Evolutionary conservation across 1,284 basidiomycete genomes (phyloP), one percentile per base, ranked within the genome.

Genomic region (Fomitopsis pinicola): DNA sequence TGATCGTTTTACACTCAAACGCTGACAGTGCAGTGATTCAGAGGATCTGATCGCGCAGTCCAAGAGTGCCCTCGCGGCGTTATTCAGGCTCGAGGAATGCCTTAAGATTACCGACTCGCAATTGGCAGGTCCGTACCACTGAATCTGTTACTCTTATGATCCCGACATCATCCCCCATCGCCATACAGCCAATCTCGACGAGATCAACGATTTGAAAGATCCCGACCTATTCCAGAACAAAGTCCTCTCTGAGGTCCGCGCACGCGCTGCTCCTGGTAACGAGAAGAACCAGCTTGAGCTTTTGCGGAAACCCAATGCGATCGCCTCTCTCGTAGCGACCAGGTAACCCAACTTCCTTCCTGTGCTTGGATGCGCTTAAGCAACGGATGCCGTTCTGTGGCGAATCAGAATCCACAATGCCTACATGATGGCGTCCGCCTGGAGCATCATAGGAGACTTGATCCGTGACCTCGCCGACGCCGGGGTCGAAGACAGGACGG

Each of bases 381-480:
- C 35, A 38, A 38, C 35, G 8, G 17, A 40, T 38, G 35, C 36
- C 35, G 35, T 42, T 6, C 26, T 33, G 48, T 52, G 46, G 48
- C 28, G 28, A n/a, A 33, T 15, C 55, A 91, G 89, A 71, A 80
- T 92, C 58, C 90, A 92, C 72, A 92, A 92, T 70, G 73, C 84
- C 5, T 91, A 90, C 72, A 84, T 88, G 82, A 78, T 92, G 54
- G 87, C 89, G 26, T 85, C 89, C 12, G 87, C 83, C 3, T 92
- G 91, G 91, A 86, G 80, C 63, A 77, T 91, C 57, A 82, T 89
- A 17, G 74, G 80, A 17, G 79, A 86, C 59, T 78, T 76, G 36
- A 73, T 92, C 50, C 77, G 77, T 50, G 76, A 81, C 33, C 73
- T 92, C 53, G 75, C 80, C 22, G 73, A 79, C 15, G 75, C 78